Evolutionary conservation across 805 yeast species (phyloP), one percentile per base, ranked within the genome.

Genomic region (Starmerella apicola): DNA sequence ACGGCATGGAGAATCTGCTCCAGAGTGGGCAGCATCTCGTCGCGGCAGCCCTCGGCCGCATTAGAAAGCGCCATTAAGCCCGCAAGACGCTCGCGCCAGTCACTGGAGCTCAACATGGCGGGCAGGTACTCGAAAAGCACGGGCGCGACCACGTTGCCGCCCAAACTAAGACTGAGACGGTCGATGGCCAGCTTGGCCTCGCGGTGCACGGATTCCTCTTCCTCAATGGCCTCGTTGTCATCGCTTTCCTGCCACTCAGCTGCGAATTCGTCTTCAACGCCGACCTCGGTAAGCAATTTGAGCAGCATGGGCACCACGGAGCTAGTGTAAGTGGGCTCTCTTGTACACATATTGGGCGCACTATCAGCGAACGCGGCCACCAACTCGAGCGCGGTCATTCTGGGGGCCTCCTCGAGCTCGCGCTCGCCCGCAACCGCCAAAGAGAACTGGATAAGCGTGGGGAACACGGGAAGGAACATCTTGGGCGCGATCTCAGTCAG

Each of bases 31-130:
- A 82, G 79, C 61, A 91, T 68, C 12, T 81, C 84, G 50, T 86
- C 96, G 36, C 83, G 71, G 62, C 97, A 88, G 37, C 98, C 98
- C 65, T 91, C 98, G 29, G 96, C 96, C 18, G 94, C 95, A 4
- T 95, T 78, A 0, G 96, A 85, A 21, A 91, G 65, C 0, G 96
- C 96, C 97, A 91, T 91, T 41, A 91, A 64, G 2, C 96, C 94
- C 19, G 95, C 98, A 58, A 86, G 95, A 46, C 95, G 78, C 58
- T 85, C 94, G 59, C 94, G 78, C 98, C 98, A 91, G 45, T 74
- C 72, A 24, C 65, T 57, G 1, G 94, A 78, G 40, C 65, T 65
- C 17, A 83, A 61, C 95, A 91, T 82, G 42, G 72, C 74, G 16
- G 95, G 95, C 43, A 91, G 67, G 57, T 74, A 80, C 56, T 80